Evolutionary conservation across 257 asterid species (phyloP), one percentile per base, ranked within the genome.

Genomic region (Hygrophila difformis): DNA sequence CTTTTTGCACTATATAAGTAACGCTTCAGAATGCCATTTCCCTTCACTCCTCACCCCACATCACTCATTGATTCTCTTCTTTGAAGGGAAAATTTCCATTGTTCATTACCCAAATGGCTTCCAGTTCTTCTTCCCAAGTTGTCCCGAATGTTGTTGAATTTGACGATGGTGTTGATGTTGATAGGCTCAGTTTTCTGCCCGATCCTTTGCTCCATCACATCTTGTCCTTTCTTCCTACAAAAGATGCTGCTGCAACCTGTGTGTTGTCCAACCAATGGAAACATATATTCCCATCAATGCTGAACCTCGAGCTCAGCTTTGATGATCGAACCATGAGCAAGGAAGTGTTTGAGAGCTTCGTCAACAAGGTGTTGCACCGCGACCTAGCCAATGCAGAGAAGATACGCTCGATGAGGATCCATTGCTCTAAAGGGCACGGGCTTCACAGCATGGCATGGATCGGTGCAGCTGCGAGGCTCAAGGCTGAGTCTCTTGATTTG

Each of bases 161-260:
- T 12, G 34, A 24, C 1, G 19, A 47, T 1, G 13, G 12, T 0
- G 14, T 16, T 49, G 42, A 16, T 4, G 19, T 14, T 19, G 55
- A 49, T 11, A 49, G 55, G 42, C 16, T 49, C 23, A 49, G 55
- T 16, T 16, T 3, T 7, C 16, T 49, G 42, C 55, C 55, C 14
- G 40, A 49, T 21, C 12, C 39, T 6, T 1, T 49, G 13, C 26
- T 49, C 21, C 33, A 24, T 18, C 26, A 49, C 16, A 49, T 49
- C 12, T 12, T 49, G 33, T 49, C 55, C 1, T 49, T 29, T 15
- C 28, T 49, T 18, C 55, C 55, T 4, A 49, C 42, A 18, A 49
- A 49, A 28, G 24, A 29, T 1, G 55, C 55, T 0, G 41, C 10
- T 0, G 14, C 40, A 5, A 17, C 55, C 28, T 7, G 26, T 16